Conservation (phyloP, 2,329 filamentous ascomycete genomes). For the Acrocalymma vagum region DNA sequence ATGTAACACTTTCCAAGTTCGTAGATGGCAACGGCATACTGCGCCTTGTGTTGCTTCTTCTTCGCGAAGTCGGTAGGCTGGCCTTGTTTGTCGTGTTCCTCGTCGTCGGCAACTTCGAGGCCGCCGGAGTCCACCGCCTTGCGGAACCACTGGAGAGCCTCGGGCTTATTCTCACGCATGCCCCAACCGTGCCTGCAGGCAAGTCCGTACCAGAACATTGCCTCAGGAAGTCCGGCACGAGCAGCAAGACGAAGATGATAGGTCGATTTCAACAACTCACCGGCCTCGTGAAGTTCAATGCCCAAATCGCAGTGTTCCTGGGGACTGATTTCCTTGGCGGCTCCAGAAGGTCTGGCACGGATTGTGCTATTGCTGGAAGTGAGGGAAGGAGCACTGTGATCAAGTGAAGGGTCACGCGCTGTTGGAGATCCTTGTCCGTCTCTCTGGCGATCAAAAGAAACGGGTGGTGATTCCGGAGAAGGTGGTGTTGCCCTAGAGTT, state of each 20-base stretch:
- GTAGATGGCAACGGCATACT: constrained; percentile 95
- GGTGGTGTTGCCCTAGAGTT: constrained; percentile 39
- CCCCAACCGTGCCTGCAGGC: constrained; percentile 98
- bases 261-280: constrained; percentile 89
- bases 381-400: constrained; percentile 41
- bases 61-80: constrained; percentile 72
- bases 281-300: constrained; percentile 87
- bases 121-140: constrained; percentile 88
- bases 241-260: constrained; percentile 94
- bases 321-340: constrained; percentile 71
- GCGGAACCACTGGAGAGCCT: constrained; percentile 90
- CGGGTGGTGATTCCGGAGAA: constrained; percentile 49
- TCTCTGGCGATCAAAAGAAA: constrained; percentile 40
- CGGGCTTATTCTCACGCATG: constrained; percentile 88
- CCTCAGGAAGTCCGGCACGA: constrained; percentile 84
- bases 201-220: constrained; percentile 94
- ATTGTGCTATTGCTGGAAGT: constrained; percentile 55
- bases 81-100: constrained; percentile 68
- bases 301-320: constrained; percentile 92
- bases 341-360: constrained; percentile 53
- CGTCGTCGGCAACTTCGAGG: constrained; percentile 83
- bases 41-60: constrained; percentile 84
- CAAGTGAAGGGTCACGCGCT: constrained; percentile 26
- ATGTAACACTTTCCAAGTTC: constrained; percentile 96
- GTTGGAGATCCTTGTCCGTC: constrained; percentile 20